Conservation (phyloP, 1,284 basidiomycete species). For the Exsudoporus floridanus region DNA sequence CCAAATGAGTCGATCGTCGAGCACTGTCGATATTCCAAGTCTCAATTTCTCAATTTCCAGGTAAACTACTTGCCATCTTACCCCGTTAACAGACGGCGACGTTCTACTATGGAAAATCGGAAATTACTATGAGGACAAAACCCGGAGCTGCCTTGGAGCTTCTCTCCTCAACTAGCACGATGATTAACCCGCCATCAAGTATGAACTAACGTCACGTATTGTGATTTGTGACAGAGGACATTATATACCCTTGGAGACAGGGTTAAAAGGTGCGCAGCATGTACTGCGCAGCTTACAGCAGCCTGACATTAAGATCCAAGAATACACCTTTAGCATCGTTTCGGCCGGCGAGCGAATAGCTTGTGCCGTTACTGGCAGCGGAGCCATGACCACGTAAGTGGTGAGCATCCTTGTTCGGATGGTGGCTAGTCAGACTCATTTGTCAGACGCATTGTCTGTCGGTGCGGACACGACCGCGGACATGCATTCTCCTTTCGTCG, state of each 20-base stretch:
- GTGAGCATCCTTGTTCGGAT: no score
- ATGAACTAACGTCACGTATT: background rate
- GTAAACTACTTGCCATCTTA: no score
- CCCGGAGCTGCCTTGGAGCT: background rate
- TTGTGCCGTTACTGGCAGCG: no score
- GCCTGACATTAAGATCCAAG: no score
- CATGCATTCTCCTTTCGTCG: background rate
- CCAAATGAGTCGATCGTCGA: no score
- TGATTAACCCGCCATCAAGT: background rate
- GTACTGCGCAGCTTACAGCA: background rate
- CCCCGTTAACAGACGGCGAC: background rate
- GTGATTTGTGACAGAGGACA: background rate
- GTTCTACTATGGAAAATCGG: background rate
- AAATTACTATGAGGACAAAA: background rate
- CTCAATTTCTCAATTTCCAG: no score
- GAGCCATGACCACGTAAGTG: no score
- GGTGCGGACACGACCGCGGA: conserved; percentile 11
- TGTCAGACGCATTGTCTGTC: no score
- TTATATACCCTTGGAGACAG: background rate
- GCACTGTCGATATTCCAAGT: no score
- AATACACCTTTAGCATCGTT: no score
- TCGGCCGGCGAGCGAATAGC: no score
- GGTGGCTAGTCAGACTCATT: no score
- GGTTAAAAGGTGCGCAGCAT: conserved; percentile 6
- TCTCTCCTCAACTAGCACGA: background rate